Evolutionary conservation across 2,329 filamentous ascomycete species (phyloP), one percentile per base, ranked within the genome.

Genomic region (Lizonia empirigonia): DNA sequence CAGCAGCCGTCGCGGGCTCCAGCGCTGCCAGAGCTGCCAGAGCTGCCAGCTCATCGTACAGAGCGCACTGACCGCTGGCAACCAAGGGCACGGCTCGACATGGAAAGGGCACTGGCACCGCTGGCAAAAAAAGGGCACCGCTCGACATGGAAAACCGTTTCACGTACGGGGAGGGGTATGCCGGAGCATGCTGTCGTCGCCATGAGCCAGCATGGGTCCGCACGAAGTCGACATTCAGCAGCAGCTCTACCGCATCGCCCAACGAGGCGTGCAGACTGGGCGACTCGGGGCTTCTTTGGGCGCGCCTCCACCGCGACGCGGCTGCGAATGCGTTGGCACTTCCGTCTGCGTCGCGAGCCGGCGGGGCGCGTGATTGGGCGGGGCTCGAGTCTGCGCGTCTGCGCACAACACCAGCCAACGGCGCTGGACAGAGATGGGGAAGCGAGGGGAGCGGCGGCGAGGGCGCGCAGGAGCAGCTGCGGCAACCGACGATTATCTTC

Each of bases 161-260:
- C 59, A 86, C 85, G 71, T 85, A 87, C 84, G 79, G 73, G 82
- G 80, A 61, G 81, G 68, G 58, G 46, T 68, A 62, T 69, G 67
- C 59, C 63, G 68, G 50, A 71, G 69, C 68, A 70, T 73, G 48
- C 48, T 62, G 59, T 56, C 59, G 66, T 65, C 60, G 63, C 60
- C 65, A 63, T 64, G 51, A 44, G 55, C 45, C 45, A 49, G 41
- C 47, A 44, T 44, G 26, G 32, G 42, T 24, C 23, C 37, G 22
- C 24, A 35, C 30, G 44, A 27, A 3, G 38, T 37, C 30, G 32
- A 45, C 49, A 40, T 47, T 15, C 44, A 50, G 26, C 33, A 15
- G 22, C 39, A 23, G 29, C 51, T 34, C 56, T 63, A 60, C 52
- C 27, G 51, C 62, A 62, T 57, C 44, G 55, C 55, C 58, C 56